Evolutionary conservation across 106 monocot species (phyloP), one percentile per base, ranked within the genome.

Genomic region (Dendrobium nobile): DNA sequence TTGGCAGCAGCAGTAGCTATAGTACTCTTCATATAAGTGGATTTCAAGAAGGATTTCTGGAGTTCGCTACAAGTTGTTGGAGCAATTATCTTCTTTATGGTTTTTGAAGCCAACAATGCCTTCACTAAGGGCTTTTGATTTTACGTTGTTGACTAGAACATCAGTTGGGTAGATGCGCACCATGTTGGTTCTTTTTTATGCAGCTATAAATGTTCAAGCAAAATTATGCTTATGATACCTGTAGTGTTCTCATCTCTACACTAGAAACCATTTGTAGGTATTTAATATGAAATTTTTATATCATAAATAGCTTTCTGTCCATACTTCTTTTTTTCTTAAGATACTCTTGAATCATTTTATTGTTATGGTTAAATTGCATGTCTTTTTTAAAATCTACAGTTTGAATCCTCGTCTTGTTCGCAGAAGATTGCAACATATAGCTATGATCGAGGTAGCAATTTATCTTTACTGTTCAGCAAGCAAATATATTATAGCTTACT

Each of bases 361-460:
- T 70, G 37, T 70, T 37, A 2, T 70, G 15, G 33, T 31, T 33
- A 70, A 70, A 40, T 70, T 70, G 28, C 15, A 70, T 15, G 13
- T 10, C 15, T 33, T 22, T 37, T 70, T 70, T 2, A 37, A 70
- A 70, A 70, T 48, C 6, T 86, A 80, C 94, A 94, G 97, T 75
- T 87, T 97, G 48, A 91, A 91, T 81, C 90, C 94, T 48, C 88
- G 94, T 27, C 87, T 94, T 85, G 94, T 97, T 15, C 94, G 97
- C n/a, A 83, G 94, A 86, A 88, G 94, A 80, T 74, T 97, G 75
- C 84, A 90, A 24, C 97, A 97, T 70, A 81, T 97, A 48, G 97
- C 97, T 77, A 75, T 92, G 31, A 31, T 31, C 31, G 77, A 90
- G 97, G 97, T 97, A 88, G 42, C 48, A 75, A 58, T 54, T 37